Base-by-base conservation (phyloP, 176 grass and related monocot genomes). In the Oropetium thomaeum region DNA sequence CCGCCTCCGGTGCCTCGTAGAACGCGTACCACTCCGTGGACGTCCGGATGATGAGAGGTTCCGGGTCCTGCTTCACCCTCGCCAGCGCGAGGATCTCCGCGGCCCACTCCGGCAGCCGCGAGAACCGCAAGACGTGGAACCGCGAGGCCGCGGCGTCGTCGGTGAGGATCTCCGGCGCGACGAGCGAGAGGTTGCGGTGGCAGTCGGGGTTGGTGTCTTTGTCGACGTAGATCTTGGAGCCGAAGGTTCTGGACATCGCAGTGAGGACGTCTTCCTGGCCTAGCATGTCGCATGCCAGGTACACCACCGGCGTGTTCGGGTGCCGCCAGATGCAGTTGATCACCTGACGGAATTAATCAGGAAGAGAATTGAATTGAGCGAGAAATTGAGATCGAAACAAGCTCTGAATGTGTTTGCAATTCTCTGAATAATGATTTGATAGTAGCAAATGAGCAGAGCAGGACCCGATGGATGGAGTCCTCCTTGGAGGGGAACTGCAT, bases 291-390 rank as follows among this genome's bases (percentile, higher is more conserved):
- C 75, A 92, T 32, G 80, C 79, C 14, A 96, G 87, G 67, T 92
- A 96, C 1, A 92, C 81, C 2, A 15, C 79, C 0, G 71, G 71
- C 16, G 87, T 71, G 43, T 81, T 60, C 0, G 89, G 87, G 33
- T 96, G 84, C 75, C 81, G 71, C 86, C 83, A 87, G 38, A 96
- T 90, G 82, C 89, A 96, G 58, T 51, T 79, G 74, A 85, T 96
- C 67, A 88, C 89, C 93, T 96, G 51, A 62, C 67, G 15, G 10
- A 3, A 52, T 79, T 1, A n/a, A 2, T 10, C 29, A 30, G 3
- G 32, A 11, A 71, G 2, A n/a, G 3, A 2, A 31, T 7, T n/a
- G 25, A 10, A 4, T 9, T 1, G 1, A 6, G 20, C 37, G 39
- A 62, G n/a, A 28, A 26, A 30, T 61, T 61, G 4, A 1, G 15